Percentiles rank a stretch among this genome's conserved stretches.
phyloP scores from a whole-genome alignment of 805 yeast species.

The Starmerella sirachaensis region DNA sequence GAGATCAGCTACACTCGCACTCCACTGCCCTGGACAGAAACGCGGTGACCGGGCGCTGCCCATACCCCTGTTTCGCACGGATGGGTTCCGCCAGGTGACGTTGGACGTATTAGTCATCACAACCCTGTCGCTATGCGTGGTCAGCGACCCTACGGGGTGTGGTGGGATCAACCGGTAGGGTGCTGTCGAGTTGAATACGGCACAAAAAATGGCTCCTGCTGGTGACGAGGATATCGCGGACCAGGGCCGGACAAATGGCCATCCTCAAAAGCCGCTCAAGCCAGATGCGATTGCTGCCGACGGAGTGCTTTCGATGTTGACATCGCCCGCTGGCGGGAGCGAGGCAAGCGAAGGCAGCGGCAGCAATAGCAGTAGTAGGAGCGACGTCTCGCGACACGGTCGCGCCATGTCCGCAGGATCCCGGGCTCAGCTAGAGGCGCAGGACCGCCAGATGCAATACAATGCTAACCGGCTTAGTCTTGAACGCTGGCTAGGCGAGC shows the following conservation, averaged over 20 bases:
- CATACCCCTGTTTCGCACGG: no score
- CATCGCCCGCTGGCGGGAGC: background rate
- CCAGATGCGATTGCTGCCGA: conserved; percentile 25
- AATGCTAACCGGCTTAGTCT: conserved; percentile 59
- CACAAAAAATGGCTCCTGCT: no score
- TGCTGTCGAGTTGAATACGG: no score
- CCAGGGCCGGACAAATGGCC: background rate
- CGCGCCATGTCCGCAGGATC: conserved; percentile 25
- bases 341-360: background rate
- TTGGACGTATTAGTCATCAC: no score
- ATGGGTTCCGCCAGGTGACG: no score
- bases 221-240: conserved; percentile 1
- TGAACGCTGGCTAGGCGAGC: conserved; percentile 34
- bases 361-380: no score
- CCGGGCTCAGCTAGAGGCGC: conserved; percentile 36
- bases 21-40: no score
- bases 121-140: no score
- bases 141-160: no score
- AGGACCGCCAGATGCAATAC: conserved; percentile 62
- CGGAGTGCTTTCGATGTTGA: conserved; percentile 19
- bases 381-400: conserved; percentile 11
- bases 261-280: conserved; percentile 4
- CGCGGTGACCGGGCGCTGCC: no score
- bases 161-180: no score
- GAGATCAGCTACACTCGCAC: no score